phyloP scores from a whole-genome alignment of 164 flowering plant species.

The Aristolochia californica region DNA sequence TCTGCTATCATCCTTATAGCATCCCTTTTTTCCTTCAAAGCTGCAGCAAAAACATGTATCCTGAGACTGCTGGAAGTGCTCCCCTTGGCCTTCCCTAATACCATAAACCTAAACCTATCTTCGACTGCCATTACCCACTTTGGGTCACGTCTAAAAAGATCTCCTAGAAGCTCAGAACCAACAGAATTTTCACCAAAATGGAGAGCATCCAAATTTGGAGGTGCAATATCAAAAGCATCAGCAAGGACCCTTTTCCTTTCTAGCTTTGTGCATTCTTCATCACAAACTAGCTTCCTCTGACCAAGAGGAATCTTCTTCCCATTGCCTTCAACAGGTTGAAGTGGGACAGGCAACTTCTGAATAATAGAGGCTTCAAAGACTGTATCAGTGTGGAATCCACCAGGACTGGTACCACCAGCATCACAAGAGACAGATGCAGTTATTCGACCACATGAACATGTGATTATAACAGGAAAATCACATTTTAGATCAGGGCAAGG shows the following conservation, averaged over 20 bases:
- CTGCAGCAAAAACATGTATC: slow-evolving; percentile 83
- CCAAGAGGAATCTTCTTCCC: slow-evolving; percentile 68
- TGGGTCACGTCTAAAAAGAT: slow-evolving; percentile 74
- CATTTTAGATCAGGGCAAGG: slow-evolving; percentile 83
- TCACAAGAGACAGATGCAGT: slow-evolving; percentile 82
- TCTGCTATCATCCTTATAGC: slow-evolving; percentile 80
- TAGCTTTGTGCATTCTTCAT: slow-evolving; percentile 77
- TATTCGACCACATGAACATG: slow-evolving; percentile 81
- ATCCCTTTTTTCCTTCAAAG: slow-evolving; percentile 83
- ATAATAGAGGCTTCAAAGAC: slow-evolving; percentile 60
- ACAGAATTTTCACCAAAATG: slow-evolving; percentile 67
- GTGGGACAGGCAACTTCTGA: slow-evolving; percentile 67
- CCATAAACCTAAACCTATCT: slow-evolving; percentile 80
- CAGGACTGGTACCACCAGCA: slow-evolving; percentile 51
- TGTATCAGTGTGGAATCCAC: slow-evolving; percentile 35
- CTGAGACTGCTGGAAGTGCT: slow-evolving; percentile 27
- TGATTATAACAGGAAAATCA: slow-evolving; percentile 57
- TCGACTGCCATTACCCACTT: slow-evolving; percentile 90
- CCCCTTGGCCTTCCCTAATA: slow-evolving; percentile 63
- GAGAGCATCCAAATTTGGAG: slow-evolving; percentile 69
- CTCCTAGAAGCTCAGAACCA: slow-evolving; percentile 49
- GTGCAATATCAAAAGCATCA: slow-evolving; percentile 77
- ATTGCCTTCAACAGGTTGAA: slow-evolving; percentile 64
- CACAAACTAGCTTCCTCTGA: slow-evolving; percentile 79
- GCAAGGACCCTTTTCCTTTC: slow-evolving; percentile 87